Conservation (phyloP, 768 basidiomycete genomes). For the Kwoniella europaea region DNA sequence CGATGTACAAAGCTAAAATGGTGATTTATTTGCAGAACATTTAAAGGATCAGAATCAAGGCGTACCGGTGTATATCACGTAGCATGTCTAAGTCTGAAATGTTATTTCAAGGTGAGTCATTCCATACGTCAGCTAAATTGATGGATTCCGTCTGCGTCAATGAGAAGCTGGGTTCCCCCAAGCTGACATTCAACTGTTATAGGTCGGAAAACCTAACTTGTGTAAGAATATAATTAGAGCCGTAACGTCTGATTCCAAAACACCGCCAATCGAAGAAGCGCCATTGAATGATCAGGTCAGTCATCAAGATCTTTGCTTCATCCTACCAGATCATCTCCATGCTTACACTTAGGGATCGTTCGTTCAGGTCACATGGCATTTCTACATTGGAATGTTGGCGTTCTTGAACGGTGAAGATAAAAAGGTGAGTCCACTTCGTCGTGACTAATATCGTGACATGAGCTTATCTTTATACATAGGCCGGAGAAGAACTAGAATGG, state of each 20-base stretch:
- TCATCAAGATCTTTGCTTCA: background rate
- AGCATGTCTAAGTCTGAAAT: slow-evolving; percentile 86
- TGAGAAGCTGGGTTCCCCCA: background rate
- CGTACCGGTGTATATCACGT: slow-evolving; percentile 96
- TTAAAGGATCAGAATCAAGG: slow-evolving; percentile 62
- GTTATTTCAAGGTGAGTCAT: slow-evolving; percentile 81
- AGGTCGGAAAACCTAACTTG: slow-evolving; percentile 90
- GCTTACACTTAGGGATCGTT: too few species aligned
- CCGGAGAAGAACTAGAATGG: slow-evolving; percentile 82
- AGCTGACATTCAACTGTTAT: background rate
- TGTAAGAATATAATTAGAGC: slow-evolving; percentile 91
- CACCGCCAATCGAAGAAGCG: slow-evolving; percentile 75
- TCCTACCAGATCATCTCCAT: too few species aligned
- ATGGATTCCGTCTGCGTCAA: background rate
- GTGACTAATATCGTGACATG: too few species aligned
- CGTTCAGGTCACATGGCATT: slow-evolving; percentile 76
- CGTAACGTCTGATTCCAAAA: slow-evolving; percentile 79
- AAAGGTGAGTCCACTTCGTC: slow-evolving; percentile 63
- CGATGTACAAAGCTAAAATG: background rate
- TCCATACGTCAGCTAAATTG: background rate
- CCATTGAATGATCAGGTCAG: slow-evolving; percentile 82
- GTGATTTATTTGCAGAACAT: slow-evolving; percentile 58
- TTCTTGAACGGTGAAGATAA: slow-evolving; percentile 90
- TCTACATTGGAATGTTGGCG: slow-evolving; percentile 92
- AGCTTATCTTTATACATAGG: slow-evolving; percentile 60